Evolutionary conservation across 768 basidiomycete genomes (phyloP).

Genomic region (Leccinum incarnatum): DNA sequence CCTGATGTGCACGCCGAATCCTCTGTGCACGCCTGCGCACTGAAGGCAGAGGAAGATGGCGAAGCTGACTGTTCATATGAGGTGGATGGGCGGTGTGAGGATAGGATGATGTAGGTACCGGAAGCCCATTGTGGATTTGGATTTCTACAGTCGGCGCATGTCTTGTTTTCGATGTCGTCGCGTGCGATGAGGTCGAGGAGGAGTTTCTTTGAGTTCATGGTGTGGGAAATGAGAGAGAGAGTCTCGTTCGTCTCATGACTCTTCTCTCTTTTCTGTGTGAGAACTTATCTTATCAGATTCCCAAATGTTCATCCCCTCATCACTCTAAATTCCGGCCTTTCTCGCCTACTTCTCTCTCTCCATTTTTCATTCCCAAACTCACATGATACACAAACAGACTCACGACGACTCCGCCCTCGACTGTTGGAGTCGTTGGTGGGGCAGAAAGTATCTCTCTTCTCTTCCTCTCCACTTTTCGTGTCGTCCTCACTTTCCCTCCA

Average conservation of each 20-base stretch:
- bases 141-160: conserved; percentile 79
- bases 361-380: background rate
- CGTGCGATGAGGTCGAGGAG: conserved; percentile 74
- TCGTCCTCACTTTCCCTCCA: conserved; percentile 27
- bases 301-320: conserved; percentile 10
- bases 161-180: conserved; percentile 70
- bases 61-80: conserved; percentile 47
- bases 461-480: background rate
- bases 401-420: conserved; percentile 46
- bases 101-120: conserved; percentile 40
- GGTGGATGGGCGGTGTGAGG: background rate
- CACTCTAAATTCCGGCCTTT: background rate
- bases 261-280: background rate
- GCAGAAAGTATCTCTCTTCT: conserved; percentile 49
- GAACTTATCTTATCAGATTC: conserved; percentile 37
- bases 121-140: conserved; percentile 98
- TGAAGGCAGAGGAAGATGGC: conserved; percentile 91
- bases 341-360: background rate
- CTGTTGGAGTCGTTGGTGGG: conserved; percentile 70
- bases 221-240: conserved; percentile 6
- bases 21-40: conserved; percentile 79
- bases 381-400: conserved; percentile 64
- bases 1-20: conserved; percentile 64
- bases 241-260: conserved; percentile 7
- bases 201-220: conserved; percentile 50